Conservation (phyloP, 495 filamentous ascomycete genomes). For the Aspergillus baeticus region DNA sequence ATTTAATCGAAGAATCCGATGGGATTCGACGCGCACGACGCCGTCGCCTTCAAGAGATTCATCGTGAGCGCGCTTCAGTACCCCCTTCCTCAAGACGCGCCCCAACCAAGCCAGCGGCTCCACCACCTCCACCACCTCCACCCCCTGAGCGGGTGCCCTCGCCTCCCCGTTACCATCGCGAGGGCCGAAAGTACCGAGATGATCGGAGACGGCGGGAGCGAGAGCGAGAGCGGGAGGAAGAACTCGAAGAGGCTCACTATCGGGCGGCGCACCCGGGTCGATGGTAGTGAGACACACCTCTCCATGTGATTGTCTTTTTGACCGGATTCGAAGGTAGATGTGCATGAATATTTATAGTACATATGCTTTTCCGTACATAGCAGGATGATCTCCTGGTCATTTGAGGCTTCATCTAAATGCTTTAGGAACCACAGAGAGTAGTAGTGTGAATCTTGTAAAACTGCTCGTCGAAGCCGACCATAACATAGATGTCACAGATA, state of each 20-base stretch:
- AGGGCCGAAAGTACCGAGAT: constrained; percentile 20
- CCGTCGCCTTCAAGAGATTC: constrained; percentile 75
- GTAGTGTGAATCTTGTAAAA: not conserved
- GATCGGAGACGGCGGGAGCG: constrained; percentile 17
- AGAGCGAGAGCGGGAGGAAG: constrained; percentile 19
- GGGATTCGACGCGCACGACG: constrained; percentile 75
- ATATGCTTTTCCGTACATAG: too few species aligned
- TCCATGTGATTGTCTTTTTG: too few species aligned
- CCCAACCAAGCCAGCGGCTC: constrained; percentile 7
- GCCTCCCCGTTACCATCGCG: constrained; percentile 18
- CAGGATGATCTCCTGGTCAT: too few species aligned
- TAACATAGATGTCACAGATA: not conserved
- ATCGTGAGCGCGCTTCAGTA: constrained; percentile 66
- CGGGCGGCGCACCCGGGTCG: constrained; percentile 15
- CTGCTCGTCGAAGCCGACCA: not conserved
- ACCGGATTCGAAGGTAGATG: too few species aligned
- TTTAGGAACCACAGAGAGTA: not conserved
- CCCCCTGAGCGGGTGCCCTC: constrained; percentile 5
- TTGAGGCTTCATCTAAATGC: too few species aligned
- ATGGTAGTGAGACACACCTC: constrained; percentile 6
- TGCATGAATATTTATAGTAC: too few species aligned
- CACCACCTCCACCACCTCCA: constrained; percentile 7
- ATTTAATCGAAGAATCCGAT: constrained; percentile 75
- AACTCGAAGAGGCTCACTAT: constrained; percentile 14
- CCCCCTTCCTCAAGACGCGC: constrained; percentile 27